Base-by-base conservation (phyloP, 139 green algal species). In the Chlorella sorokiniana region DNA sequence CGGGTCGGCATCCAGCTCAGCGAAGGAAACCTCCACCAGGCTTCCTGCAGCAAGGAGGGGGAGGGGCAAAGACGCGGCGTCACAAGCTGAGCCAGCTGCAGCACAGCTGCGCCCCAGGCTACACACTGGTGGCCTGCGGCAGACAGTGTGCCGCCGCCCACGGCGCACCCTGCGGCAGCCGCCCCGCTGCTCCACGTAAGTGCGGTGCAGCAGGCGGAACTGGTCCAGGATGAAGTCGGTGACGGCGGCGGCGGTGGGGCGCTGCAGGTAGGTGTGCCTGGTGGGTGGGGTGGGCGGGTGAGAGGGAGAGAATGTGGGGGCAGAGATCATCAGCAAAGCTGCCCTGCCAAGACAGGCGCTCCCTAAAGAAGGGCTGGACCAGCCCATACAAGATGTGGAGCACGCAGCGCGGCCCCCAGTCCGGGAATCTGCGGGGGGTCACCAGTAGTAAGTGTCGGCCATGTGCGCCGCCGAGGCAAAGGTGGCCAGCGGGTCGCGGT, bases 161-260 rank as follows among this genome's bases (percentile, higher is more conserved):
- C 41, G 33, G 14, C 48, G 20, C 42, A 68, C 78, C 70, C 76
- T 59, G 61, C 5, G 76, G 68, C 35, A 86, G 75, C n/a, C 83
- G 76, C 35, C 29, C 20, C 76, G 73, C 25, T 89, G 76, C 0
- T 5, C 7, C 7, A 85, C 27, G 63, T 92, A 90, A 0, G 48
- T 81, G 52, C 73, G 61, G 72, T 91, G 81, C 69, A 93, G 69
- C 20, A 87, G 59, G 20, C 85, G 69, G 52, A 88, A 89, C 75
- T 93, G 90, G 35, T 89, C 81, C 27, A 91, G 67, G 10, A 92
- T 89, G 69, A 89, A 93, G 31, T 87, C 62, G 23, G 86, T 91
- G 42, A 90, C 74, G 42, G 84, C 63, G 7, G 85, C 38, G 54
- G 84, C 44, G 7, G 38, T 67, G 10, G 82, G 79, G 10, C 23